Evolutionary conservation across 2,329 filamentous ascomycete genomes (phyloP).

Genomic region (Colletotrichum siamense): DNA sequence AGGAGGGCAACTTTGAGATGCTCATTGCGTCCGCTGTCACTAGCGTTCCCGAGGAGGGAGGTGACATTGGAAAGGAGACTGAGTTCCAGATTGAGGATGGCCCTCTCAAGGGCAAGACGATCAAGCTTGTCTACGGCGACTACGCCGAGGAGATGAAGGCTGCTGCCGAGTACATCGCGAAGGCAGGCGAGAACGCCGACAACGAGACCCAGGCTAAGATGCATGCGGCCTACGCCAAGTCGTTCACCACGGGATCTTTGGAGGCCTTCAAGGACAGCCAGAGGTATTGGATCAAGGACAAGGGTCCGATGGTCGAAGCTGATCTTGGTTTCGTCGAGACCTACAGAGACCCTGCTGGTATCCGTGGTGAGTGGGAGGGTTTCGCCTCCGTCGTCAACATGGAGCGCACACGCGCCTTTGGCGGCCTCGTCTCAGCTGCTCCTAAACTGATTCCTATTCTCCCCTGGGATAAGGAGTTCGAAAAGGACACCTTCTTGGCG

Average conservation of each 20-base stretch:
- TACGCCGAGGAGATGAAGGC: constrained; percentile 73
- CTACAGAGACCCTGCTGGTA: constrained; percentile 81
- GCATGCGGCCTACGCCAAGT: constrained; percentile 75
- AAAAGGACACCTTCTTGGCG: constrained; percentile 94
- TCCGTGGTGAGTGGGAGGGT: constrained; percentile 85
- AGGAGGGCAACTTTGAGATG: constrained; percentile 70
- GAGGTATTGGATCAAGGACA: constrained; percentile 82
- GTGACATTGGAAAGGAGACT: constrained; percentile 72
- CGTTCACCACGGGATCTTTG: constrained; percentile 76
- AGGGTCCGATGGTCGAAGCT: constrained; percentile 79
- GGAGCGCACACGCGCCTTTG: constrained; percentile 88
- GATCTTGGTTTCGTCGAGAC: constrained; percentile 88
- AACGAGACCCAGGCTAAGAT: constrained; percentile 79
- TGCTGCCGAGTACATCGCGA: constrained; percentile 70
- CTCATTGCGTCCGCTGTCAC: constrained; percentile 74
- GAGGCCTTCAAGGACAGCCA: constrained; percentile 82
- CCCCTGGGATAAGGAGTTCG: constrained; percentile 87
- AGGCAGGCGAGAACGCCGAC: constrained; percentile 71
- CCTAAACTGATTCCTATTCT: constrained; percentile 85
- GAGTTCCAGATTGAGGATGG: constrained; percentile 66
- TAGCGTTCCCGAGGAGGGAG: constrained; percentile 63
- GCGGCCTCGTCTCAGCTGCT: constrained; percentile 81
- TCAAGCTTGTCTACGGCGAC: constrained; percentile 78
- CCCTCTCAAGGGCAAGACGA: constrained; percentile 67
- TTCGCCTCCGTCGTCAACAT: constrained; percentile 87